Percentiles rank a stretch among this genome's conserved stretches.
Evolutionary conservation across 2,329 filamentous ascomycete genomes (phyloP).

Genomic region (Calycina herbarum): DNA sequence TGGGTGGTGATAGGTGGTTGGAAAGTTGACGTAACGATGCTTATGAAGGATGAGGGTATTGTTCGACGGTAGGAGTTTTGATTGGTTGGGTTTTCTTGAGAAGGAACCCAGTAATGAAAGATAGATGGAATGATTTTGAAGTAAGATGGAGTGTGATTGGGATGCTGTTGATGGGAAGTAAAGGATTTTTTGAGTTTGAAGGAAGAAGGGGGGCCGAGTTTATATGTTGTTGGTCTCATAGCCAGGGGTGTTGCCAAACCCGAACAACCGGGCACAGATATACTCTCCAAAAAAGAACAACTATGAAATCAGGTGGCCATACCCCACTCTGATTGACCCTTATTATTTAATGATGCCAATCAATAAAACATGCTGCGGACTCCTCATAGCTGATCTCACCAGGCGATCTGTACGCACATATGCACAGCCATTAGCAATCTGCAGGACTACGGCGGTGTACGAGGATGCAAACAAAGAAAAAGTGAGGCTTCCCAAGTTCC

Average conservation of each 20-base stretch:
- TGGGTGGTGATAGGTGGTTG: background rate
- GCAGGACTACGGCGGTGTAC: constrained; percentile 18
- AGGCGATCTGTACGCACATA: constrained; percentile 10
- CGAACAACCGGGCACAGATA: constrained; percentile 7
- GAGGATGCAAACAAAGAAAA: constrained; percentile 14
- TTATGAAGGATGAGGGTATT: constrained; percentile 4
- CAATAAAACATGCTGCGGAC: constrained; percentile 8
- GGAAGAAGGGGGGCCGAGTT: background rate
- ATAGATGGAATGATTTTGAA: background rate
- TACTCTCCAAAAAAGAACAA: background rate
- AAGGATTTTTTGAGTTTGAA: background rate
- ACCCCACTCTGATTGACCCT: constrained; percentile 13
- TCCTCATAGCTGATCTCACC: constrained; percentile 9
- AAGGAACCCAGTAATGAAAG: background rate
- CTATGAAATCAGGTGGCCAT: background rate
- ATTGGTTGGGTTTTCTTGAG: constrained; percentile 9
- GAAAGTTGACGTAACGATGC: background rate
- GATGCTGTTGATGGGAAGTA: background rate
- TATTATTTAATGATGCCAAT: constrained; percentile 12
- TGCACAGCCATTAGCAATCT: constrained; percentile 16
- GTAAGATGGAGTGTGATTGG: background rate
- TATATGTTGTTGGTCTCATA: constrained; percentile 2
- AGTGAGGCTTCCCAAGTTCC: constrained; percentile 16
- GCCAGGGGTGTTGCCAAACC: background rate
- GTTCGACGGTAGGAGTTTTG: background rate